phyloP scores from a whole-genome alignment of 2,329 filamentous ascomycete genomes.

The Cryphonectria carpinicola region DNA sequence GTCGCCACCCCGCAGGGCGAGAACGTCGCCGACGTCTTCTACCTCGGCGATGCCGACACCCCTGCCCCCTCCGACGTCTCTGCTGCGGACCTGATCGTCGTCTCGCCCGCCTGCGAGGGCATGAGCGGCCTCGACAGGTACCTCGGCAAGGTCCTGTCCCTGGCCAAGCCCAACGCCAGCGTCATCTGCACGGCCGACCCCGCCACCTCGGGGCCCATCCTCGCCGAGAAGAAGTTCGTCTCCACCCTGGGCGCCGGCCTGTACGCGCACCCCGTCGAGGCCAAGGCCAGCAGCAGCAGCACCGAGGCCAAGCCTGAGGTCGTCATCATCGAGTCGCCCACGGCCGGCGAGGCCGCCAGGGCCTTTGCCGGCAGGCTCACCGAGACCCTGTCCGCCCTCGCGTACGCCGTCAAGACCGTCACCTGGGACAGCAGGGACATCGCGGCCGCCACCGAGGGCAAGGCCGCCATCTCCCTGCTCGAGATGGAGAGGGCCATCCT shows the following conservation, averaged over 20 bases:
- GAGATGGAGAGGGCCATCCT: conserved; percentile 23
- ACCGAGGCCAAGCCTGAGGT: conserved; percentile 20
- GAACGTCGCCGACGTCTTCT: conserved; percentile 20
- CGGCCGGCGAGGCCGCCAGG: conserved; percentile 1
- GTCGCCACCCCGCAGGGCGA: conserved; percentile 17
- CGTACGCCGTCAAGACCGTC: conserved; percentile 20
- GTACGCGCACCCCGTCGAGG: conserved; percentile 17
- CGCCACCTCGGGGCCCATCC: conserved; percentile 6
- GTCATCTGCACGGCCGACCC: conserved; percentile 11
- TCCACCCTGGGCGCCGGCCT: conserved; percentile 18
- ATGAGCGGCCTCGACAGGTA: conserved; percentile 6
- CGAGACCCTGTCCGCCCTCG: conserved; percentile 19
- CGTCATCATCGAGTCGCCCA: conserved; percentile 20
- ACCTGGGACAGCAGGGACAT: conserved; percentile 19
- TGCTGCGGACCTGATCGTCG: conserved; percentile 18
- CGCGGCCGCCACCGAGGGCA: conserved; percentile 15
- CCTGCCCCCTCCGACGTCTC: conserved; percentile 16
- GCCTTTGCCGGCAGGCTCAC: conserved; percentile 20
- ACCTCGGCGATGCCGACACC: conserved; percentile 14
- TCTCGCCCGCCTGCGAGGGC: conserved; percentile 16
- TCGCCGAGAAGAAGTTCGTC: conserved; percentile 18
- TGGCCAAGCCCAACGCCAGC: conserved; percentile 18
- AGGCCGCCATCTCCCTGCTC: conserved; percentile 21
- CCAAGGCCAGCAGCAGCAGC: conserved; percentile 13
- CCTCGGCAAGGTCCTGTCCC: conserved; percentile 12